Conservation (phyloP, 495 filamentous ascomycete species). For the Hyphodiscus hymeniophilus region DNA sequence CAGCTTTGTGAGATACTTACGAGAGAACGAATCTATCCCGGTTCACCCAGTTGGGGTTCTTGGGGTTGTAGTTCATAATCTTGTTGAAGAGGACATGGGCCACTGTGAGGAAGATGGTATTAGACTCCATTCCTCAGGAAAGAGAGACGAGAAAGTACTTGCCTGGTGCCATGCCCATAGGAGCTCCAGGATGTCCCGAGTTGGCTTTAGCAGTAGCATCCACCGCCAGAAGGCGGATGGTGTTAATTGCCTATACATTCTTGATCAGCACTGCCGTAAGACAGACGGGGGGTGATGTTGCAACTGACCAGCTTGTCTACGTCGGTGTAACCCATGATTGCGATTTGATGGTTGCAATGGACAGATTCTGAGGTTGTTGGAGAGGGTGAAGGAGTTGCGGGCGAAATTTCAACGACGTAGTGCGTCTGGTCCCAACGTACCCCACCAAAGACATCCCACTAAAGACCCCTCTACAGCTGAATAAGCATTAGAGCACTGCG, state of each 20-base stretch:
- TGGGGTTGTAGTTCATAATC: slow-evolving; percentile 99
- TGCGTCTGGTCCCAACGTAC: too few species aligned
- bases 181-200: slow-evolving; percentile 96
- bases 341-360: slow-evolving; percentile 18
- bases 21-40: slow-evolving; percentile 98
- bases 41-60: slow-evolving; percentile 95
- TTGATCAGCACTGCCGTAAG: too few species aligned
- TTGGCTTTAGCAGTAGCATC: slow-evolving; percentile 96
- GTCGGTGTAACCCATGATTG: slow-evolving; percentile 84
- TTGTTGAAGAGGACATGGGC: slow-evolving; percentile 98
- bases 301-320: slow-evolving; percentile 75
- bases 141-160: not conserved
- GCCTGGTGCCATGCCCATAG: slow-evolving; percentile 47
- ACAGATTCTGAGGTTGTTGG: slow-evolving; percentile 17
- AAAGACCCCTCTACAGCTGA: too few species aligned
- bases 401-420: too few species aligned
- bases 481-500: too few species aligned
- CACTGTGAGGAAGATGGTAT: slow-evolving; percentile 46
- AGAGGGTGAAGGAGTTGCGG: too few species aligned
- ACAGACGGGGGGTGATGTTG: too few species aligned
- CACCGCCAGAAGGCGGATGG: slow-evolving; percentile 93
- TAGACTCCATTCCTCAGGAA: slow-evolving; percentile 1
- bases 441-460: too few species aligned
- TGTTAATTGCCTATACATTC: too few species aligned
- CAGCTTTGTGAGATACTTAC: slow-evolving; percentile 48